Percentiles rank a stretch among this genome's conserved stretches.
Conservation (phyloP, 139 green algal genomes). For the Chlamydomonas schloesseri region DNA sequence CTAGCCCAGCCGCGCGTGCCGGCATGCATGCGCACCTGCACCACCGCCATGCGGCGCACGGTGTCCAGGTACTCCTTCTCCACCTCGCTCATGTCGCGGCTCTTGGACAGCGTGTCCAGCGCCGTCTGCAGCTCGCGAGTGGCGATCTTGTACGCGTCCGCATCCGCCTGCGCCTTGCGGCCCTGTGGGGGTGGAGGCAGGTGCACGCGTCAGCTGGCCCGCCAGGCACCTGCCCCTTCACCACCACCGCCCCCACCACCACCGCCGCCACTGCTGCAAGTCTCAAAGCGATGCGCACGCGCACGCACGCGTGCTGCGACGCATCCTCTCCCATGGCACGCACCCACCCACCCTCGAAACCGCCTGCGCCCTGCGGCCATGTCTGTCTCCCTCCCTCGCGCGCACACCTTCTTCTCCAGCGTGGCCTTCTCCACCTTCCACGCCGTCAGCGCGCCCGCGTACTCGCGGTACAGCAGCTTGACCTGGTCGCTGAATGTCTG, state of each 20-base stretch:
- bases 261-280: too few species aligned
- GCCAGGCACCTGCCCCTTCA: too few species aligned
- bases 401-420: conserved; percentile 60
- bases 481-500: conserved; percentile 62
- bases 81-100: conserved; percentile 34
- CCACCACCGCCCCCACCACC: too few species aligned
- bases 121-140: conserved; percentile 49
- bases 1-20: too few species aligned
- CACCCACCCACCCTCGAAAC: too few species aligned
- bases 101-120: conserved; percentile 47
- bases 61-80: conserved; percentile 68
- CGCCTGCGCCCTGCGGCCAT: too few species aligned
- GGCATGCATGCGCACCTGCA: conserved; percentile 73
- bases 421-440: conserved; percentile 61
- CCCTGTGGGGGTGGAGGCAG: conserved; percentile 10
- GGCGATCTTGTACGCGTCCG: conserved; percentile 53
- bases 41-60: conserved; percentile 67
- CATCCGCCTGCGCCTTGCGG: conserved; percentile 54
- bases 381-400: too few species aligned
- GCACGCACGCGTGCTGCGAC: too few species aligned
- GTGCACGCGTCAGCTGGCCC: neutral
- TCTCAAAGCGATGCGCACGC: too few species aligned
- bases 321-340: too few species aligned
- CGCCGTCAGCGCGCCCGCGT: conserved; percentile 40
- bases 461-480: conserved; percentile 71